Base-by-base conservation (phyloP, 495 filamentous ascomycete species). In the Staphylotrichum longicolle region DNA sequence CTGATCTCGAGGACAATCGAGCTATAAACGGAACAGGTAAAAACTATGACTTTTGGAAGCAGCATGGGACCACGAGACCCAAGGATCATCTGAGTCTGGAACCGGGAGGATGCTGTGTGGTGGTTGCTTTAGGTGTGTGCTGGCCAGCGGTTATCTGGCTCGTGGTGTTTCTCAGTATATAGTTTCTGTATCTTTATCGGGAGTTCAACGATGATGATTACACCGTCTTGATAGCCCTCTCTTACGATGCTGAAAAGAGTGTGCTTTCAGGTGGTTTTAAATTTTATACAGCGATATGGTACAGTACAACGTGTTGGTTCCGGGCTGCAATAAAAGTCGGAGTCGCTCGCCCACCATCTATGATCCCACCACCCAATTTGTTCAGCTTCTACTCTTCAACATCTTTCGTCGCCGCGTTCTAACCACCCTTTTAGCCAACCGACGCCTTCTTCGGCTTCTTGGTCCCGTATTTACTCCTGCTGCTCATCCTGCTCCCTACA, bases 381-480 rank as follows among this genome's bases (percentile, higher is more conserved):
- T 35, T 15, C 0, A 41, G 8, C 49, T 9, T 14, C 15, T 32
- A 3, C 37, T 0, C 12, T 47, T 41, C 34, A 42, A 5, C 15
- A 12, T 27, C 53, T 14, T 33, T 8, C 37, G 37, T 41, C 5
- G 14, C 1, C 40, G 7, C 7, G 1, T 12, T 7, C 8, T 6
- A 39, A 27, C 20, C 14, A 3, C 12, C 41, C 2, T 14, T 41
- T 67, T 66, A 73, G 42, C 79, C 77, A 35, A 81, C 79, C 12
- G 78, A 69, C 47, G 82, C 79, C 69, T 83, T 84, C 86, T 96
- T 97, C 2, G 94, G 93, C 78, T 96, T 98, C 86, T 99, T 99
- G 12, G 95, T 96, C 61, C 94, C 94, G 68, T 95, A 99, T 79
- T 99, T 99, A 59, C 91, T 96, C 69, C 94, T 83, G 72, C 88